Base-by-base conservation (phyloP, 2,329 filamentous ascomycete genomes). In the Fusarium euwallaceae region DNA sequence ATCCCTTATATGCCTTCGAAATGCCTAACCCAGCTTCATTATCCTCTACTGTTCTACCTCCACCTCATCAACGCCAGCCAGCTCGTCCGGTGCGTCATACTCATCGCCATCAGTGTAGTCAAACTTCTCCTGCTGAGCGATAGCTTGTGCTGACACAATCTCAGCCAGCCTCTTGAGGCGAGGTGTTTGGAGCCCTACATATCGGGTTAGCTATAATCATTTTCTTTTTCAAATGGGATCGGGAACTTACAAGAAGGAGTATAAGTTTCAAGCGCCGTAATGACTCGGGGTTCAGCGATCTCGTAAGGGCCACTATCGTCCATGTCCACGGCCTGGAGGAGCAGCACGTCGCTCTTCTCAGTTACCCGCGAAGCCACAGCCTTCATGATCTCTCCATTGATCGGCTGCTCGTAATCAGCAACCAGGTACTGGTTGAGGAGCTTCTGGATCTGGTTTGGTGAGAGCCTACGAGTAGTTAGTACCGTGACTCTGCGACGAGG, bases 361-460 rank as follows among this genome's bases (percentile, higher is more conserved):
- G 96, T 98, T 56, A 99, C 97, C 63, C 95, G 91, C 43, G 95
- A 98, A 9, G 97, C 97, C 63, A 99, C 97, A 9, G 97, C 97
- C 87, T 99, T 99, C 97, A 99, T 99, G 82, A 99, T 99, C 83
- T 99, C 97, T 81, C 96, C 97, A 80, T 99, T 98, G 84, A 99
- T 99, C 41, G 97, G 97, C 85, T 98, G 97, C 85, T 99, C 97
- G 83, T 99, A 99, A 84, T 99, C 97, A 70, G 97, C 97, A 67
- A 99, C 96, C 59, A 99, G 90, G 82, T 99, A 99, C 84, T 99
- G 97, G 85, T 99, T 99, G 76, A 99, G 89, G 37, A 99, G 90
- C 87, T 99, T 99, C 85, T 99, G 97, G 74, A 99, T 99, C 84
- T 99, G 97, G 85, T 98, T 98, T 62, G 97, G 97, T 2, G 96